Evolutionary conservation across 306 rosid genomes (phyloP), one percentile per base, ranked within the genome.

Genomic region (Vigna hirtella): DNA sequence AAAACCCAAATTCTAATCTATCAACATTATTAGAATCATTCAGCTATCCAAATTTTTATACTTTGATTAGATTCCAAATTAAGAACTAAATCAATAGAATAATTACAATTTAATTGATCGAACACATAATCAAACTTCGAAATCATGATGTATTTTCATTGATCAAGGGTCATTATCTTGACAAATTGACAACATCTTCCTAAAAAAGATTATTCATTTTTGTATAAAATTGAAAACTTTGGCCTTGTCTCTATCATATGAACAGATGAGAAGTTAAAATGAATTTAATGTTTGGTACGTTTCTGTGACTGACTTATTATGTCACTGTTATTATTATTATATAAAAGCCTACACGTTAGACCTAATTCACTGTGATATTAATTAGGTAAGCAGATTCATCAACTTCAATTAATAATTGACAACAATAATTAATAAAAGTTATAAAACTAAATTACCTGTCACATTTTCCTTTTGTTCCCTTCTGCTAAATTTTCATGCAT

Each of bases 371-470:
- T 42, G 45, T 18, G 43, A 24, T 45, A 45, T 67, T 67, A 22
- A 67, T 67, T 67, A 67, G 72, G 55, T 67, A 67, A 7, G 55
- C 55, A 43, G 52, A 45, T 22, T 45, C 55, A 67, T 67, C 36
- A 20, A 22, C 55, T 18, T 43, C 17, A 42, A 66, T 66, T 20
- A 42, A 66, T 42, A 66, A 66, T 66, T 42, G 18, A 66, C n/a
- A 66, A 28, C n/a, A 20, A 18, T 10, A 40, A 40, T 42, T 42
- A 42, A 34, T 4, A 36, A 17, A 10, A 9, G n/a, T 32, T 34
- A 16, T 7, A n/a, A 38, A 64, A 66, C 10, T 40, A 18, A 65
- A 65, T 65, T 22, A 64, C 15, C 15, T 34, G 70, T 36, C 49
- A 64, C 30, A n/a, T n/a, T 64, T 63, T 63, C 17, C 17, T 34